These are phyloP conservation scores for Pichia sp. DNA, from an alignment of 1,139 yeast genomes.

Conservation along the genomic window DNA sequence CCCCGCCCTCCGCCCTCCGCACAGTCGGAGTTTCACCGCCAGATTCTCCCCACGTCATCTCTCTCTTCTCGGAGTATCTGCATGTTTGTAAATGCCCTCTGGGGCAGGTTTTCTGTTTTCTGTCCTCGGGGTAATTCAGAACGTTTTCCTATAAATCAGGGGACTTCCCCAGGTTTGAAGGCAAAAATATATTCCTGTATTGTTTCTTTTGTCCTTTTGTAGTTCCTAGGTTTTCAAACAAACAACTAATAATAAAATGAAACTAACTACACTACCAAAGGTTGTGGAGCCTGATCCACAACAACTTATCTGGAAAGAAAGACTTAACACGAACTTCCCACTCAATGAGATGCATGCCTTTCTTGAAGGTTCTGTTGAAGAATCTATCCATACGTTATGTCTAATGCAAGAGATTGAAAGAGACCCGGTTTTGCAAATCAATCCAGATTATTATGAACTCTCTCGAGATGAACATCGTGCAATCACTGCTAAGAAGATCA, in stretches of 20 bases:
- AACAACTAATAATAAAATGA: slow-evolving; percentile 13
- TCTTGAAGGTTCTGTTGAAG: slow-evolving; percentile 43
- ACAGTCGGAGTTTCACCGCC: background rate
- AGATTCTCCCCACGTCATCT: background rate
- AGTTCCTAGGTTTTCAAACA: no score
- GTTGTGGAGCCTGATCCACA: slow-evolving; percentile 39
- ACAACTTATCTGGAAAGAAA: slow-evolving; percentile 37
- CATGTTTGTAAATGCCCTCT: no score
- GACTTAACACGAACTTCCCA: slow-evolving; percentile 39
- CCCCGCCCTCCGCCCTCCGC: no score
- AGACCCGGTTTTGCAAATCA: slow-evolving; percentile 45
- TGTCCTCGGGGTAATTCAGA: background rate
- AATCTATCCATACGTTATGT: slow-evolving; percentile 36
- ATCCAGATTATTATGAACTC: slow-evolving; percentile 40
- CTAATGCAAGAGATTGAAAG: slow-evolving; percentile 48
- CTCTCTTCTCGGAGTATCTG: background rate
- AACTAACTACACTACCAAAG: slow-evolving; percentile 22
- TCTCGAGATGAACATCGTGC: slow-evolving; percentile 44
- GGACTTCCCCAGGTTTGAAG: background rate
- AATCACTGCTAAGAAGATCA: slow-evolving; percentile 44
- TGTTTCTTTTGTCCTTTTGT: no score
- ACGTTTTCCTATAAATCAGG: background rate
- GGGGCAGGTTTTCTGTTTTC: no score
- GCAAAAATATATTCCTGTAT: background rate
- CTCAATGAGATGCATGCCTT: slow-evolving; percentile 46